Base-by-base conservation (phyloP, 495 filamentous ascomycete species). In the Aspergillus wentii region DNA sequence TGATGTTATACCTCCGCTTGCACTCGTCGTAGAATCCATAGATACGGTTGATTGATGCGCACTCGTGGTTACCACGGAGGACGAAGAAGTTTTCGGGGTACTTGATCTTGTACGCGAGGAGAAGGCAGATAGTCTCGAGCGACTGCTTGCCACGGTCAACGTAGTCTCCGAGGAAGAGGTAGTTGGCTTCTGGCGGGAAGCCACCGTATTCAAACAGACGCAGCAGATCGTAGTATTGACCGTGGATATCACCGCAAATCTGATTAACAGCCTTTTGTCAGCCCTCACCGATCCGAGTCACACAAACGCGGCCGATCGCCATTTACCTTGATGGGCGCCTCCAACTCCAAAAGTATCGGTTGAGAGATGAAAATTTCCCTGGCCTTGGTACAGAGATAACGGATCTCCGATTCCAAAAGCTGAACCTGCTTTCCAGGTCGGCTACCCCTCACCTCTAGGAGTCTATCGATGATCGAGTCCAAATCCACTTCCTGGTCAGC, bases 1-100 rank as follows among this genome's bases (percentile, higher is more conserved):
- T 98, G 73, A 98, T 98, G 73, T 98, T 98, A 69, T 98, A 98
- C 43, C 92, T 76, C 46, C 92, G 82, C 75, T 98, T 98, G 79
- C 92, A 98, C 66, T 98, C 92, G 60, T 98, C 92, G 72, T 98
- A 98, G 74, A 98, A 98, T 29, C 92, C 92, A 52, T 98, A 98
- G 68, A 98, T 98, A 65, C 92, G 94, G 73, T 98, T 98, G 75
- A 98, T 98, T 15, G 92, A 96, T 17, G 92, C 92, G 69, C 92
- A 98, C 62, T 98, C 92, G 72, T 98, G 92, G 78, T 98, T 98
- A 40, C 92, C 92, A 48, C 92, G 86, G 30, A 98, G 78, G 52
- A 98, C 85, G 74, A 98, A 98, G 78, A 98, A 98, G 76, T 98
- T 98, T 74, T 98, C 92, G 25, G 92, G 92, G 62, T 96, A 98